A percentile compares a stretch with the other conserved stretches of the same genome.
Conservation (phyloP, 2,329 filamentous ascomycete genomes). For the Scedosporium aurantiacum region DNA sequence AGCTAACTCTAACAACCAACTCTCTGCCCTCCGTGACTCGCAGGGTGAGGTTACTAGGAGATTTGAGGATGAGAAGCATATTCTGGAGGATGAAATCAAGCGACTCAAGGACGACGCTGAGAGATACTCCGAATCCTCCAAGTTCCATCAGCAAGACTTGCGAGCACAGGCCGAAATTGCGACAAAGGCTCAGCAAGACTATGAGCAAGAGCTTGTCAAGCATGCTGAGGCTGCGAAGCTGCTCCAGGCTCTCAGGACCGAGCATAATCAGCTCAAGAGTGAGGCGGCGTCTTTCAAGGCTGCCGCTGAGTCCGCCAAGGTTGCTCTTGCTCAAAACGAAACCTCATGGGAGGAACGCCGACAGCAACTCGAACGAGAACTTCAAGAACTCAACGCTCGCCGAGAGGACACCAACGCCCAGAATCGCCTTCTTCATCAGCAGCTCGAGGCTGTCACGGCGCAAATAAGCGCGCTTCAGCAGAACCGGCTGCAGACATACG, state of each 20-base stretch:
- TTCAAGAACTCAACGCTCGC: slow-evolving; percentile 64
- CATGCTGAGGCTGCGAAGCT: slow-evolving; percentile 90
- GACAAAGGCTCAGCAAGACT: slow-evolving; percentile 84
- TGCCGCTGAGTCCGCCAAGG: slow-evolving; percentile 77
- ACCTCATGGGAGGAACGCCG: slow-evolving; percentile 79
- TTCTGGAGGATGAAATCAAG: slow-evolving; percentile 66
- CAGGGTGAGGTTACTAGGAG: slow-evolving; percentile 63
- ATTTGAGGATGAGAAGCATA: slow-evolving; percentile 71
- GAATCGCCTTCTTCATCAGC: slow-evolving; percentile 81
- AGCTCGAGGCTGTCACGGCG: slow-evolving; percentile 70
- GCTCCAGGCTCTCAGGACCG: slow-evolving; percentile 65
- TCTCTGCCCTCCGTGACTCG: slow-evolving; percentile 68
- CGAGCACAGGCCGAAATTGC: slow-evolving; percentile 91
- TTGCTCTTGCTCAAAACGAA: slow-evolving; percentile 67
- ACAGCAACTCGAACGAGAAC: slow-evolving; percentile 71
- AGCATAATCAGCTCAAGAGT: slow-evolving; percentile 73
- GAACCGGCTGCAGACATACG: slow-evolving; percentile 44
- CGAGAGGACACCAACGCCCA: slow-evolving; percentile 79
- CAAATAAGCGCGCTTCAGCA: slow-evolving; percentile 76
- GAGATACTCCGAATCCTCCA: slow-evolving; percentile 65
- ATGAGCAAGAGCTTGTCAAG: slow-evolving; percentile 87
- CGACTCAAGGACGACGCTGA: slow-evolving; percentile 77
- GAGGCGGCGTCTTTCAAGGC: slow-evolving; percentile 64
- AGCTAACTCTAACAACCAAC: slow-evolving; percentile 67
- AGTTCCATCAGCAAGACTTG: slow-evolving; percentile 82